These are phyloP conservation scores for Termitomyces sp. DNA, from an alignment of 768 basidiomycete species.

Conservation along the genomic window DNA sequence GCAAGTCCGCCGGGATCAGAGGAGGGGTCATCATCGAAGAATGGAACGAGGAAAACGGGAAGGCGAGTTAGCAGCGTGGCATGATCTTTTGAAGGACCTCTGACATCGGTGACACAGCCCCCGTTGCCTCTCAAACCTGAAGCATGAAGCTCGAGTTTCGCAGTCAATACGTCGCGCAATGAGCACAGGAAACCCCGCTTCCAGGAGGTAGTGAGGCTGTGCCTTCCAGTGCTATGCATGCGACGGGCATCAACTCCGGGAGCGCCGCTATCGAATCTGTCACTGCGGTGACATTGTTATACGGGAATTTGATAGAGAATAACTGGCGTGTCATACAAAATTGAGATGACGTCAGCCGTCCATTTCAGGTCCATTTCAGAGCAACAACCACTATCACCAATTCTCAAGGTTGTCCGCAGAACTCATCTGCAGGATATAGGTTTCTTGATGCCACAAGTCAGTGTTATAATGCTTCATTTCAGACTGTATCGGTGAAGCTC, in stretches of 20 bases:
- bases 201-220: not conserved
- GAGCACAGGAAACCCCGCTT: not conserved
- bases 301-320: not conserved
- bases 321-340: not conserved
- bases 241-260: not conserved
- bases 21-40: not conserved
- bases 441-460: not conserved
- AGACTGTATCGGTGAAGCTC: not conserved
- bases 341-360: not conserved
- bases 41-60: not conserved
- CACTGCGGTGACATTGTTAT: not conserved
- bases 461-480: not conserved
- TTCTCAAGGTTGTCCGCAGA: too few relatives aligned
- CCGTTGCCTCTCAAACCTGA: not conserved
- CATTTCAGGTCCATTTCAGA: not conserved
- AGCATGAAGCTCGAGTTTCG: not conserved
- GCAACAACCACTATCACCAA: not conserved
- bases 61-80: not conserved
- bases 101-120: constrained; percentile 4
- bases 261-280: not conserved
- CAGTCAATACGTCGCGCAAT: not conserved
- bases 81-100: not conserved
- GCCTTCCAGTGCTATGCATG: not conserved
- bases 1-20: not conserved
- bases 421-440: not conserved